Percentiles rank a stretch among this genome's conserved stretches.
Evolutionary conservation across 2,329 filamentous ascomycete species (phyloP).

Genomic region (Fusarium clavum): DNA sequence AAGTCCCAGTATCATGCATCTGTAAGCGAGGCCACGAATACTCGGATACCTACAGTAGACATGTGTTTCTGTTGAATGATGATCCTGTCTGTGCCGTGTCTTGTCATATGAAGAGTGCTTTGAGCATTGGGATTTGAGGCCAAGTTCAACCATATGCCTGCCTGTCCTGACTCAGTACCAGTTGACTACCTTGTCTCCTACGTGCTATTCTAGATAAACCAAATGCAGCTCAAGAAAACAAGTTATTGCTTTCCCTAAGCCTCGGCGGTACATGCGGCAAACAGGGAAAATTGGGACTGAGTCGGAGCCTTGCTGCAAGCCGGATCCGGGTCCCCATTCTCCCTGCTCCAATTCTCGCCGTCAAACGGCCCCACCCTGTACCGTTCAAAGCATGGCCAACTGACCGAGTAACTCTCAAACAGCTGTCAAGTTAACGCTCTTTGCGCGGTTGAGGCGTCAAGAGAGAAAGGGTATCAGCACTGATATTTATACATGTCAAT

Average conservation of each 20-base stretch:
- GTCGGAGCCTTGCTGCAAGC: constrained; percentile 14
- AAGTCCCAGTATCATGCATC: not conserved
- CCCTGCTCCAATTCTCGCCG: constrained; percentile 32
- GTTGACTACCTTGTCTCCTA: not conserved
- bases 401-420: not conserved
- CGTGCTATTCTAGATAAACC: not conserved
- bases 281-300: not conserved
- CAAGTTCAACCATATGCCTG: too few species aligned
- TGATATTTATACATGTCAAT: not conserved
- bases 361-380: constrained; percentile 22
- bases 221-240: not conserved
- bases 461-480: not conserved
- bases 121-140: not conserved
- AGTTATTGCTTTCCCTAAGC: not conserved
- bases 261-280: constrained; percentile 3
- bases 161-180: not conserved
- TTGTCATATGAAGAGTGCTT: not conserved
- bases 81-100: not conserved
- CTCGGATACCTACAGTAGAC: not conserved
- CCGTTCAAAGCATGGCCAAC: not conserved
- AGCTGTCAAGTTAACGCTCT: constrained; percentile 6
- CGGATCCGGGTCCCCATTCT: constrained; percentile 27
- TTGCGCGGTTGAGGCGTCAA: constrained; percentile 17
- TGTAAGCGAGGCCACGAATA: not conserved
- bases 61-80: not conserved